A percentile compares a stretch with the other conserved stretches of the same genome.
Conservation (phyloP, 768 basidiomycete species). For the Hydnum rufescens region DNA sequence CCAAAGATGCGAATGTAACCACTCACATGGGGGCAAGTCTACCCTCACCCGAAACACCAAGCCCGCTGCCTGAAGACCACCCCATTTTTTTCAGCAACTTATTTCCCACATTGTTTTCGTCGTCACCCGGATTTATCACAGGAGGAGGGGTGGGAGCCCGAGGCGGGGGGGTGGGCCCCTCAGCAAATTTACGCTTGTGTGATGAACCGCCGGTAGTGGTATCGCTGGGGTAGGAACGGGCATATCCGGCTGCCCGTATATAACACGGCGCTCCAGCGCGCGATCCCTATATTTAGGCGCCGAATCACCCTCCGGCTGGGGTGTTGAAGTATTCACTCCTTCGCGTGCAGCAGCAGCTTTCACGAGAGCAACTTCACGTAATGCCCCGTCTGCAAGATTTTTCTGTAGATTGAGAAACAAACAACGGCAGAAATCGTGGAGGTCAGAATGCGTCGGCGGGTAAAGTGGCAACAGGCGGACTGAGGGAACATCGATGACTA, state of each 20-base stretch:
- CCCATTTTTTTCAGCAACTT: constrained; percentile 96
- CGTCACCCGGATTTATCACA: constrained; percentile 50
- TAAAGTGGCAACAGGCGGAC: constrained; percentile 3
- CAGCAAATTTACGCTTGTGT: constrained; percentile 30
- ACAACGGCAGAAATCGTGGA: not conserved
- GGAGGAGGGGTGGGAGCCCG: constrained; percentile 32
- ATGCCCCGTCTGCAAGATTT: constrained; percentile 55
- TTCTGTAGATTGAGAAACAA: constrained; percentile 30
- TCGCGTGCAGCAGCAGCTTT: constrained; percentile 12
- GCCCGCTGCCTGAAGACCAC: constrained; percentile 77
- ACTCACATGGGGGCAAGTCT: constrained; percentile 73
- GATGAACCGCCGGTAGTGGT: not conserved
- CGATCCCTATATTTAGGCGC: constrained; percentile 85
- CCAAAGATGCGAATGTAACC: constrained; percentile 2
- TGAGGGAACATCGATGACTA: constrained; percentile 16
- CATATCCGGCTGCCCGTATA: constrained; percentile 82
- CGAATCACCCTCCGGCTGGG: constrained; percentile 20
- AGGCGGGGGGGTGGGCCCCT: constrained; percentile 29
- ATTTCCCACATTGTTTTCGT: constrained; percentile 76
- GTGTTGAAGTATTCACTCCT: constrained; percentile 11
- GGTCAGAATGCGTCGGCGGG: not conserved
- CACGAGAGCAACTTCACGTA: constrained; percentile 55
- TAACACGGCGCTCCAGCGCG: constrained; percentile 72
- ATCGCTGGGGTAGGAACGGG: constrained; percentile 21
- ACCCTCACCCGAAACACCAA: constrained; percentile 69